phyloP scores from a whole-genome alignment of 163 green algal species.

The Scenedesmus sp. region DNA sequence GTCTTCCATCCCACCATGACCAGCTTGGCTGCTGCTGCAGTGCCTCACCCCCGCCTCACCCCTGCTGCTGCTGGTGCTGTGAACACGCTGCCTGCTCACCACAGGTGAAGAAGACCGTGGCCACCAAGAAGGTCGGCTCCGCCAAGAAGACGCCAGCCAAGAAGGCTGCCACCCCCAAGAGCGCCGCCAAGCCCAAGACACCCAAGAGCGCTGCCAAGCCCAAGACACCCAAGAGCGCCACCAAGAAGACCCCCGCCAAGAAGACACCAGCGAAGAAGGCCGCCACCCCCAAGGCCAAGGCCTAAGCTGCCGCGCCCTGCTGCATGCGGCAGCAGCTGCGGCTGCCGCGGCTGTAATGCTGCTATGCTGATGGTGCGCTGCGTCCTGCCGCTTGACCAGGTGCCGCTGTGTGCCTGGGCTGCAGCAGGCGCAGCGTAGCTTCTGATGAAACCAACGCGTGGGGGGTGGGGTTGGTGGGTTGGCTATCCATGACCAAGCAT shows the following conservation, averaged over 20 bases:
- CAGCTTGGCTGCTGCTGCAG: not conserved
- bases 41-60: not conserved
- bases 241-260: constrained; percentile 20
- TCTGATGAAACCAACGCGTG: not conserved
- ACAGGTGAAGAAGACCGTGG: constrained; percentile 29
- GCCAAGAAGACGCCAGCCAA: not conserved
- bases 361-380: not conserved
- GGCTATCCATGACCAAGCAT: not conserved
- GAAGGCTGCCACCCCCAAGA: constrained; percentile 19
- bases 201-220: not conserved
- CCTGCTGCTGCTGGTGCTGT: not conserved
- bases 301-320: not conserved
- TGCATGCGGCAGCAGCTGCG: not conserved
- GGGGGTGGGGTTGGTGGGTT: not conserved
- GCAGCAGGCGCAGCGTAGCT: constrained; percentile 11
- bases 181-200: constrained; percentile 2
- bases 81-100: no score
- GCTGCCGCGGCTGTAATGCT: not conserved
- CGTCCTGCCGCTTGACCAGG: constrained; percentile 23
- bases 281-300: not conserved
- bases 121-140: constrained; percentile 14
- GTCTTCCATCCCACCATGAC: not conserved
- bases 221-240: constrained; percentile 19
- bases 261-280: constrained; percentile 24
- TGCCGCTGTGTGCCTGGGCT: not conserved